Percentiles rank a stretch among this genome's conserved stretches.
These are phyloP conservation scores for Centaurea solstitialis DNA, from an alignment of 129 eudicot genomes.

Conservation along the genomic window DNA sequence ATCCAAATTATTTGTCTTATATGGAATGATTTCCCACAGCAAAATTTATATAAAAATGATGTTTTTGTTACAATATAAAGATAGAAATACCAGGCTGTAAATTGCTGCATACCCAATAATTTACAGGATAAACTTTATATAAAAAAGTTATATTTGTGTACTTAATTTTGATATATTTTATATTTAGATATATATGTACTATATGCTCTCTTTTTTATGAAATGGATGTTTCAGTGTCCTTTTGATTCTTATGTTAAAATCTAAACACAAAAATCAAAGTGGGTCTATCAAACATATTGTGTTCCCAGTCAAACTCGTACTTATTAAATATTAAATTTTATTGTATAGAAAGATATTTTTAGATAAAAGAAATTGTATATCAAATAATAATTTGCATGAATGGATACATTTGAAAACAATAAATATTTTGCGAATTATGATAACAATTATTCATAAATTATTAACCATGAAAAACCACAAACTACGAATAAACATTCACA, in stretches of 20 bases:
- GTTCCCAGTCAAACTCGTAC: background rate
- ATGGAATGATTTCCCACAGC: background rate
- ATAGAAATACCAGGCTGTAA: background rate
- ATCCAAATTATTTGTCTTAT: background rate
- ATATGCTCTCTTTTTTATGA: background rate
- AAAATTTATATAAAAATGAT: background rate
- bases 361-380: too few relatives aligned
- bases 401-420: too few relatives aligned
- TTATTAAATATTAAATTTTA: background rate
- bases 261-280: background rate
- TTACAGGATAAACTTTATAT: background rate
- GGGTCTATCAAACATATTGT: background rate
- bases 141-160: background rate
- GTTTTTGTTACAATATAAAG: background rate
- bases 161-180: background rate
- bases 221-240: background rate
- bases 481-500: too few relatives aligned
- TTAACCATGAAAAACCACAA: too few relatives aligned
- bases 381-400: too few relatives aligned
- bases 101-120: background rate
- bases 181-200: background rate
- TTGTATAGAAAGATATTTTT: background rate
- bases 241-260: background rate
- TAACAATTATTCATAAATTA: too few relatives aligned
- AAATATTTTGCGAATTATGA: too few relatives aligned